Base-by-base conservation (phyloP, 1,139 yeast genomes). In the Geotrichum histeridarum region DNA sequence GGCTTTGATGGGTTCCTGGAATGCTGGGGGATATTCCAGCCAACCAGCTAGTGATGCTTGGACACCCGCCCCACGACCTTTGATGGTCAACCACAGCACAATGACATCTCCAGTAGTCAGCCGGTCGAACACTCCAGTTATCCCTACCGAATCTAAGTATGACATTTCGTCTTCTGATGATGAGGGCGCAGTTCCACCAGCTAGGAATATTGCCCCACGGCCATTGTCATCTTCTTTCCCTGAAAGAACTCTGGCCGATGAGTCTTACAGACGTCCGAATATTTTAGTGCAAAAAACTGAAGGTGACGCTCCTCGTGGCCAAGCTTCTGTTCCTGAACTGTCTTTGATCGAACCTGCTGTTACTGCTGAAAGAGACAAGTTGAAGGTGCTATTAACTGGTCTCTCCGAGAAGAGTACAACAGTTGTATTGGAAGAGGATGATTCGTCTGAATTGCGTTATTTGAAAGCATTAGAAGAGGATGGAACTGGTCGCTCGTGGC, bases 361-460 rank as follows among this genome's bases (percentile, higher is more conserved):
- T 27, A 11, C 54, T 30, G 41, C 36, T 27, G 31, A 45, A 41
- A 11, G 53, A 37, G 69, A 60, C 38, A 63, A 64, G 59, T 66
- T 66, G 54, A 66, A 70, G 55, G 61, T 57, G 22, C 66, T 71
- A 46, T 64, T 71, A 15, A 71, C 73, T 6, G 74, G 73, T 4
- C 56, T 71, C 18, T 63, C 70, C 6, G 70, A 67, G 50, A 64
- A 64, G 27, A 59, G 66, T 43, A 65, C 65, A 36, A 70, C 70
- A 14, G 67, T 70, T 2, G 64, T 68, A 1, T 56, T 71, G 54
- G 70, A 69, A 51, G 62, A 59, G 42, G 53, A 50, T 1, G 63
- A 64, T 22, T 72, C 71, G 53, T 73, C 74, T 49, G 75, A 76
- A 46, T 76, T 76, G 55, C 86, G 84, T 53, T 86, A 85, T 64